Conservation (phyloP, 164 flowering plant species). For the Cinnamomum chago region DNA sequence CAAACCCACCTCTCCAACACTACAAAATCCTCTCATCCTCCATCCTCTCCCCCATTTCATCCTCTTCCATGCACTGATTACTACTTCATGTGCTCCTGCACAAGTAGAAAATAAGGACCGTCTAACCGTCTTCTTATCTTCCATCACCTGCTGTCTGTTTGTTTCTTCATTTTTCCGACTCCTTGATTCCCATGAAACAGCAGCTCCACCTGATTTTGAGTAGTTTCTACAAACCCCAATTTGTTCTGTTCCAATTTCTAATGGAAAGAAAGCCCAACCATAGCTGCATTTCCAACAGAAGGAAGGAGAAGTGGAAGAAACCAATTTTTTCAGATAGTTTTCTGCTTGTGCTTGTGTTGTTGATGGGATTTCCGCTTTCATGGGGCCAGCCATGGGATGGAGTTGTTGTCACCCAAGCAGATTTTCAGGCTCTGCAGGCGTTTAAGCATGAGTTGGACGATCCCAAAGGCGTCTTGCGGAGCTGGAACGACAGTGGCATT, state of each 20-base stretch:
- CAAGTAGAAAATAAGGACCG: not conserved
- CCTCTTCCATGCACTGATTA: not conserved
- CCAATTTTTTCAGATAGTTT: not conserved
- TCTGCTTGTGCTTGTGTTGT: conserved; percentile 19
- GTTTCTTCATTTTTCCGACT: not conserved
- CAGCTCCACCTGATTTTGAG: conserved; percentile 1
- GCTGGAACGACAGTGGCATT: conserved; percentile 63
- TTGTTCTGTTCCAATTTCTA: not conserved
- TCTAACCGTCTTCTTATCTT: not conserved
- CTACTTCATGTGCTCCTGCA: not conserved
- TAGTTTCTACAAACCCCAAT: not conserved
- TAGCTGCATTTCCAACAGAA: not conserved
- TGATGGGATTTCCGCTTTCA: conserved; percentile 22
- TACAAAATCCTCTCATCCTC: conserved; percentile 6
- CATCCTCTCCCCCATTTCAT: not conserved
- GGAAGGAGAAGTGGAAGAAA: not conserved
- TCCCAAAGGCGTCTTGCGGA: conserved; percentile 41
- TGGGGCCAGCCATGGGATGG: conserved; percentile 43
- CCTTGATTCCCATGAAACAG: not conserved
- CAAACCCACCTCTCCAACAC: not conserved
- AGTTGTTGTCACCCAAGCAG: conserved; percentile 47
- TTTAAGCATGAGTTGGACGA: conserved; percentile 55
- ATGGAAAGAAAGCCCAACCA: too few species aligned
- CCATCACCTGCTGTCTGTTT: too few species aligned
- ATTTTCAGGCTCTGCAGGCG: conserved; percentile 58